Conservation (phyloP, 2,329 filamentous ascomycete genomes). For the Fusarium verrucosum region DNA sequence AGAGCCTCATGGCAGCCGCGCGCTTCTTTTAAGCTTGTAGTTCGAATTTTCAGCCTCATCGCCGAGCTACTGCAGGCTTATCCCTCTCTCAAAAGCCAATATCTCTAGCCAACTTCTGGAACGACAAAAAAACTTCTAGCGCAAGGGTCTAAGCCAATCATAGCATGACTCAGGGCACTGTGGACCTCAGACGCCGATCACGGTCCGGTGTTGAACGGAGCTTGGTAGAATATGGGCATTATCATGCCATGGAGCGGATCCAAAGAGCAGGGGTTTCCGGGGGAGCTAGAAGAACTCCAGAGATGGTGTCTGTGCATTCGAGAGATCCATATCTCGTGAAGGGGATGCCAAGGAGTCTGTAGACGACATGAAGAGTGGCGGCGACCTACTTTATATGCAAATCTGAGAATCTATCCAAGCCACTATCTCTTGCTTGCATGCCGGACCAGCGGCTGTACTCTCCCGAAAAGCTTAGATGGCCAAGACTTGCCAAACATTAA, state of each 20-base stretch:
- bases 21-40: background rate
- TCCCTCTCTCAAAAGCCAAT: background rate
- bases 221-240: conserved; percentile 2
- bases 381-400: too few species aligned
- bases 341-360: background rate
- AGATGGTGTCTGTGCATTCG: background rate
- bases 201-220: too few species aligned
- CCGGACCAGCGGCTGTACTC: background rate
- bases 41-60: conserved; percentile 20
- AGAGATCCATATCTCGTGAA: accelerated
- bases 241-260: background rate
- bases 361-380: background rate
- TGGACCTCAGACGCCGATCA: conserved; percentile 11
- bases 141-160: background rate
- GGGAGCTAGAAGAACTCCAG: conserved; percentile 22
- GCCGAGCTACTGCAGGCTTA: conserved; percentile 2
- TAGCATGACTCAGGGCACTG: background rate
- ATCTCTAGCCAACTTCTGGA: conserved; percentile 23
- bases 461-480: background rate
- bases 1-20: conserved; percentile 14
- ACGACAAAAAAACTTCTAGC: conserved; percentile 21
- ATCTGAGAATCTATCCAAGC: background rate
- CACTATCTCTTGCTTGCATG: background rate
- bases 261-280: background rate
- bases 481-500: background rate